Conservation (phyloP, 345 rosid species). For the Hypericum perforatum region DNA sequence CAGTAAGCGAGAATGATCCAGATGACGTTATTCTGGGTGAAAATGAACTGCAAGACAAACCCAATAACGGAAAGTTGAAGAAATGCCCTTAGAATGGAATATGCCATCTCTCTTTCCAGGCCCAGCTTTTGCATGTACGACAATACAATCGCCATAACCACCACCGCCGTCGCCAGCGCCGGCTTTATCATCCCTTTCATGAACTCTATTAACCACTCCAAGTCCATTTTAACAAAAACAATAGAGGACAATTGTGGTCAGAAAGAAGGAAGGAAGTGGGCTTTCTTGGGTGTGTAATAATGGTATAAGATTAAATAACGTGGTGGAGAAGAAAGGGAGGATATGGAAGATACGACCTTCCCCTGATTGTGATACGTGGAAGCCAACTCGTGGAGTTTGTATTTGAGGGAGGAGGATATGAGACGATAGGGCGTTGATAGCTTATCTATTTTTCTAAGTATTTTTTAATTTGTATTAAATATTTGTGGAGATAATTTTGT, state of each 20-base stretch:
- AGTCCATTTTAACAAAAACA: slow-evolving; percentile 20
- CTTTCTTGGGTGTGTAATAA: background rate
- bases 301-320: background rate
- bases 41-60: slow-evolving; percentile 85
- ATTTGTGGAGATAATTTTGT: too few species aligned
- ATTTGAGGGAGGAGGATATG: background rate
- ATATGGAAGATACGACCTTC: slow-evolving; percentile 19
- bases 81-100: slow-evolving; percentile 62
- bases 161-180: slow-evolving; percentile 63
- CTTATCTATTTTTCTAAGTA: too few species aligned
- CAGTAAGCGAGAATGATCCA: slow-evolving; percentile 84
- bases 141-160: slow-evolving; percentile 52
- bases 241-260: background rate
- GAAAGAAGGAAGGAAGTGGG: background rate
- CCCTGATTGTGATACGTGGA: slow-evolving; percentile 11
- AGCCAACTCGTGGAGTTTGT: slow-evolving; percentile 12
- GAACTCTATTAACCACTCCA: slow-evolving; percentile 48
- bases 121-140: slow-evolving; percentile 58
- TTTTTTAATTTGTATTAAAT: too few species aligned
- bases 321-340: background rate
- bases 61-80: slow-evolving; percentile 79
- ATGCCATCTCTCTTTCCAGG: slow-evolving; percentile 70
- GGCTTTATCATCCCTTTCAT: slow-evolving; percentile 76
- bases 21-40: slow-evolving; percentile 31
- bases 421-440: too few species aligned